phyloP scores from a whole-genome alignment of 2,329 filamentous ascomycete genomes.

The Xylaria sp. region DNA sequence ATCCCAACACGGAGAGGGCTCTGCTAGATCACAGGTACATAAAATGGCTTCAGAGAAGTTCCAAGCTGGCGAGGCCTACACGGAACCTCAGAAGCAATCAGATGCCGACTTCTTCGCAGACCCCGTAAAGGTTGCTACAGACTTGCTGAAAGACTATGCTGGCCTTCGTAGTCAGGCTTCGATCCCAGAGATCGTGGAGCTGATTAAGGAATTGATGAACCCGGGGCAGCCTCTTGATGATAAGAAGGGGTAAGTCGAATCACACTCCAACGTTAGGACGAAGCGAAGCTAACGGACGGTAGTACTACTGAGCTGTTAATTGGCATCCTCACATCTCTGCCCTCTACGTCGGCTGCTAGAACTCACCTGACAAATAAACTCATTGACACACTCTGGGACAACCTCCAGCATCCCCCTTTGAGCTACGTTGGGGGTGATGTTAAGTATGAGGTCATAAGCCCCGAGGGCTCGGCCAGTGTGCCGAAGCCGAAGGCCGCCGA shows the following conservation, averaged over 20 bases:
- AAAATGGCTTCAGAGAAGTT: conserved; percentile 45
- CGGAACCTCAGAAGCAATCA: conserved; percentile 33
- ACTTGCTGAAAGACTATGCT: conserved; percentile 42
- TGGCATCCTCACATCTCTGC: conserved; percentile 47
- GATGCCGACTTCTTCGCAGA: conserved; percentile 40
- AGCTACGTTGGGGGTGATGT: conserved; percentile 50
- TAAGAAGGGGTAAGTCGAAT: conserved; percentile 50
- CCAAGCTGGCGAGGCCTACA: conserved; percentile 47
- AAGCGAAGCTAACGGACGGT: conserved; percentile 25
- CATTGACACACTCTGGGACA: conserved; percentile 59
- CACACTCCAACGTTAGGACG: background rate
- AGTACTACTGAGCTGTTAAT: conserved; percentile 50
- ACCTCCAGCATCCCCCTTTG: conserved; percentile 59
- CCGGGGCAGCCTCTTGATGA: conserved; percentile 64
- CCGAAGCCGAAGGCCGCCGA: conserved; percentile 42
- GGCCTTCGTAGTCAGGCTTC: conserved; percentile 40
- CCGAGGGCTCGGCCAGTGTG: conserved; percentile 42
- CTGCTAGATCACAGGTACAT: background rate
- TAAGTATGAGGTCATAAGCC: conserved; percentile 45
- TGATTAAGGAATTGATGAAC: conserved; percentile 41
- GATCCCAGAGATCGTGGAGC: conserved; percentile 38
- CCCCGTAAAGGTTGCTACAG: conserved; percentile 43
- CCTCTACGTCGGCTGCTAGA: conserved; percentile 43
- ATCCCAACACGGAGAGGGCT: background rate
- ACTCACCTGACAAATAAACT: conserved; percentile 54